These are phyloP conservation scores for Gossypium stocksii DNA, from an alignment of 345 rosid species.

Conservation along the genomic window DNA sequence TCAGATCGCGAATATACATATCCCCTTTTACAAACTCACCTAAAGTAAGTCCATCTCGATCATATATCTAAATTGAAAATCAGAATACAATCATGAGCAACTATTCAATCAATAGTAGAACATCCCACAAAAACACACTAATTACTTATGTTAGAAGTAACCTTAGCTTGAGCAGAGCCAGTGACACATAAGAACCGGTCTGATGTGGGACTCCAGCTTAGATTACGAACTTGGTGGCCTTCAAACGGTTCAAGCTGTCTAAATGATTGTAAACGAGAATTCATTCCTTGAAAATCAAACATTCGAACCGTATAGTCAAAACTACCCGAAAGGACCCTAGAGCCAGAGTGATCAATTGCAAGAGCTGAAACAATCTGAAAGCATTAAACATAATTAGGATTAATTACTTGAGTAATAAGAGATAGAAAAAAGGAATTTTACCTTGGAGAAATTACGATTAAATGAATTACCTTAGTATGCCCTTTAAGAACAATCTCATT, in stretches of 20 bases:
- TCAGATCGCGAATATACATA: constrained; percentile 95
- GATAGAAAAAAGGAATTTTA: not conserved
- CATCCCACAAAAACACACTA: not conserved
- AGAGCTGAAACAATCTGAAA: constrained; percentile 78
- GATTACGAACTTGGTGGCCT: constrained; percentile 87
- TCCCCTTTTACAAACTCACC: constrained; percentile 98
- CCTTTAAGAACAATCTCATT: constrained; percentile 94
- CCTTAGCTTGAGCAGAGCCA: constrained; percentile 99
- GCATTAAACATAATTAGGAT: not conserved
- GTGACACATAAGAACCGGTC: constrained; percentile 83
- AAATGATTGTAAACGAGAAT: constrained; percentile 76
- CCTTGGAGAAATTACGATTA: not conserved
- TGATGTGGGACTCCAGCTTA: constrained; percentile 95
- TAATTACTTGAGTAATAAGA: not conserved
- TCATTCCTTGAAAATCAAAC: constrained; percentile 99
- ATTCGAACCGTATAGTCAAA: constrained; percentile 84
- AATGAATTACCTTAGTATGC: constrained; percentile 58
- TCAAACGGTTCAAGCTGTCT: constrained; percentile 91
- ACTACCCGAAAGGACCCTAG: constrained; percentile 91
- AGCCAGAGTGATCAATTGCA: constrained; percentile 85
- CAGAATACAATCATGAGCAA: not conserved
- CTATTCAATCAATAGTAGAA: constrained; percentile 2
- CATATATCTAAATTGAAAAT: constrained; percentile 60
- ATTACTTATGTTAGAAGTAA: constrained; percentile 16
- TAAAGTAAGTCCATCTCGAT: constrained; percentile 90